Evolutionary conservation across 345 rosid species (phyloP), one percentile per base, ranked within the genome.

Genomic region (Anastatica hierochuntica): DNA sequence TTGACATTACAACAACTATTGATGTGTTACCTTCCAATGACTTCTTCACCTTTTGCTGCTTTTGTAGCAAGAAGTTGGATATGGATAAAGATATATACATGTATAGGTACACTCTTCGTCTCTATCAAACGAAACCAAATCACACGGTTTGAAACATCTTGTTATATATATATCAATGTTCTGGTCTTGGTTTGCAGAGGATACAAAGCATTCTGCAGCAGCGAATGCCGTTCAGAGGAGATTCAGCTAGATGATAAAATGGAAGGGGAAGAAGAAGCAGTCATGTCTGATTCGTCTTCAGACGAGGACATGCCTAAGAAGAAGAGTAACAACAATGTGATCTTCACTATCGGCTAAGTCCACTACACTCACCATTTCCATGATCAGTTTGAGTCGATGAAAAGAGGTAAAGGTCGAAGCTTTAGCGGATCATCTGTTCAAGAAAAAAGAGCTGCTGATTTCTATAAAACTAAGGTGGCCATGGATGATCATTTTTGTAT

Each of bases 141-240:
- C 7, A 12, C 11, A 15, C 15, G 40, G 15, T 0, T 12, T 19
- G 60, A 64, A 23, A 12, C n/a, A 7, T 14, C 5, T 44, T 62
- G 33, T 29, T 29, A 29, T 45, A 15, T 48, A 7, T 33, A 15
- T 48, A 7, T 33, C 34, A 6, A 8, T 13, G 6, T 49, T 12
- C 2, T 44, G 50, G 16, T 29, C 55, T 60, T 38, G 21, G 42
- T 51, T 62, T 75, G 67, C 81, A 94, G 99, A 53, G 72, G 72
- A 53, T 90, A 76, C 76, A 88, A 77, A 75, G 84, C 92, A 8
- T 94, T 94, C 43, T 94, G 99, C 79, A 83, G 95, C 27, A 56
- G 14, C 14, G 67, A 69, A 45, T 94, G 99, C 53, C 89, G 96
- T 4, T 48, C 55, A 3, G 64, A 62, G 64, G 83, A 66, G 78